Conservation (phyloP, 1,284 basidiomycete species). For the Marasmius oreades region DNA sequence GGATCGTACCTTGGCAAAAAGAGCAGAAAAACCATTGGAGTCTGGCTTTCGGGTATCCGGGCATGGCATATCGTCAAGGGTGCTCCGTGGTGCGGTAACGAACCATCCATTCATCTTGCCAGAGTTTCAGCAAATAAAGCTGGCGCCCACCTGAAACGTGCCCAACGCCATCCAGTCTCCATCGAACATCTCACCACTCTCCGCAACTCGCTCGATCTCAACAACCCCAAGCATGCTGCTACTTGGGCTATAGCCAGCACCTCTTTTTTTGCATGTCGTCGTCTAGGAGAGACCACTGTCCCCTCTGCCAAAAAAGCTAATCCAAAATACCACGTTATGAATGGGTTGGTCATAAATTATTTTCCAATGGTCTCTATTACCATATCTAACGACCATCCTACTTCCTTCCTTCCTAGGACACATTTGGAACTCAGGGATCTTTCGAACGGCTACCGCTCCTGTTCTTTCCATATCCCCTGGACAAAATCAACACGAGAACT, state of each 20-base stretch:
- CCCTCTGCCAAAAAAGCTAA: neutral
- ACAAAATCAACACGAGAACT: neutral
- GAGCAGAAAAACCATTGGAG: neutral
- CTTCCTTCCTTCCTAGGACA: neutral
- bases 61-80: slow-evolving; percentile 9
- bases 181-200: neutral
- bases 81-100: slow-evolving; percentile 7
- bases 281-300: slow-evolving; percentile 10
- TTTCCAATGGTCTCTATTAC: no score
- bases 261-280: slow-evolving; percentile 9
- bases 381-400: no score
- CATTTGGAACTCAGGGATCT: neutral
- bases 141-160: neutral
- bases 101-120: no score
- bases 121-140: neutral
- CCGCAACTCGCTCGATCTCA: neutral
- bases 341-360: neutral
- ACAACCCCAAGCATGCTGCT: neutral
- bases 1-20: neutral
- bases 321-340: neutral
- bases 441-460: neutral
- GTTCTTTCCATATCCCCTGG: neutral
- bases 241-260: slow-evolving; percentile 8
- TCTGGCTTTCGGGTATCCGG: slow-evolving; percentile 7
- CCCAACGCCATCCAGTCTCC: slow-evolving; percentile 4